Conservation (phyloP, 2,329 filamentous ascomycete species). For the Aspergillus sojae region DNA sequence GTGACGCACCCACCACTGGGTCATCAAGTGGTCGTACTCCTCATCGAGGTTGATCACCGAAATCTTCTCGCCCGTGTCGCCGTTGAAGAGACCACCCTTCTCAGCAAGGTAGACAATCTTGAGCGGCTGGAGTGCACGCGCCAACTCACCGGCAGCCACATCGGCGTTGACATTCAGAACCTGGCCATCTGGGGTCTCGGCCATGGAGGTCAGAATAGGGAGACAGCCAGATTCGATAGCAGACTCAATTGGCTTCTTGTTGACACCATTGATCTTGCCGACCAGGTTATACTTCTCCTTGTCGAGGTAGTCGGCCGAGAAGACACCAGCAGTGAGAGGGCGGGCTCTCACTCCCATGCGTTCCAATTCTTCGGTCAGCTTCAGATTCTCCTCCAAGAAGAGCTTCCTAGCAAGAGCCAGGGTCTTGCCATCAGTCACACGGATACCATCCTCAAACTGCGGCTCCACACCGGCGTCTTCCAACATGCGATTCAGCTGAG, state of each 20-base stretch:
- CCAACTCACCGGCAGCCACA: constrained; percentile 90
- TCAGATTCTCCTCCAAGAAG: constrained; percentile 93
- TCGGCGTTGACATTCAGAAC: constrained; percentile 98
- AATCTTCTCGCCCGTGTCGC: constrained; percentile 91
- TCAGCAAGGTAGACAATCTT: constrained; percentile 99
- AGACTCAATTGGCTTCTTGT: constrained; percentile 85
- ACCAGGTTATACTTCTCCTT: constrained; percentile 96
- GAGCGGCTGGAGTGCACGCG: constrained; percentile 82
- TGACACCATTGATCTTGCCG: constrained; percentile 91
- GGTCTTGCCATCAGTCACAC: constrained; percentile 94
- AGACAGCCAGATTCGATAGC: constrained; percentile 90
- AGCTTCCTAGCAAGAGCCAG: constrained; percentile 86
- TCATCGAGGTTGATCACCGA: constrained; percentile 97
- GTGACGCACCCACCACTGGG: constrained; percentile 91
- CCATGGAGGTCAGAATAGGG: constrained; percentile 94
- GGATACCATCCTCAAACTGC: constrained; percentile 93
- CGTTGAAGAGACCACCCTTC: constrained; percentile 94
- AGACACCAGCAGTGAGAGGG: constrained; percentile 85
- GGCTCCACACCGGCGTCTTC: constrained; percentile 91
- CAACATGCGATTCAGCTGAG: constrained; percentile 89
- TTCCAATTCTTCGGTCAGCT: constrained; percentile 86
- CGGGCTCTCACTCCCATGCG: constrained; percentile 85
- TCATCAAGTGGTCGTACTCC: constrained; percentile 91
- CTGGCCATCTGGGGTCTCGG: constrained; percentile 86
- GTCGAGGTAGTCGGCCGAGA: constrained; percentile 91